Percentiles rank a stretch among this genome's conserved stretches.
phyloP scores from a whole-genome alignment of 345 rosid genomes.

The Mangifera indica region DNA sequence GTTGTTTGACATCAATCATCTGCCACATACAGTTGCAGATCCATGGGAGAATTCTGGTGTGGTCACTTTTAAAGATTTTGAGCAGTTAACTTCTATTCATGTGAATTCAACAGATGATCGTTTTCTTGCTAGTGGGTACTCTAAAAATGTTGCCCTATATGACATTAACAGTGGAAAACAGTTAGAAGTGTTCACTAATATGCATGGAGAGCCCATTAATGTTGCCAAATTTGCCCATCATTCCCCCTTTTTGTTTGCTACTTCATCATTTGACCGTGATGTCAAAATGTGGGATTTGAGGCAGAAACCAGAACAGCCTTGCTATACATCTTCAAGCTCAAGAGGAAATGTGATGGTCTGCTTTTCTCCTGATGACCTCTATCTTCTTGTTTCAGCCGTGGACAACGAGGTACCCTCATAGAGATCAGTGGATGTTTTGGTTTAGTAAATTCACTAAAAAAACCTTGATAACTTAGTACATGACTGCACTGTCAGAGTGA shows the following conservation, averaged over 20 bases:
- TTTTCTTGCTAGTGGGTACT: conserved; percentile 49
- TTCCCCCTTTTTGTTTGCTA: conserved; percentile 47
- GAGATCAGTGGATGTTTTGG: background rate
- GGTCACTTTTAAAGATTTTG: conserved; percentile 38
- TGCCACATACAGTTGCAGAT: conserved; percentile 27
- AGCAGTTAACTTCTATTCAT: conserved; percentile 47
- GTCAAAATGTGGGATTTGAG: conserved; percentile 63
- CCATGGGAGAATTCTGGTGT: conserved; percentile 13
- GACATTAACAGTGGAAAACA: conserved; percentile 38
- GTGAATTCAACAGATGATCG: conserved; percentile 48
- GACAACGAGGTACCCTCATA: conserved; percentile 47
- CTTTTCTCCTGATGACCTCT: conserved; percentile 51
- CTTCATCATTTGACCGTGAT: conserved; percentile 52
- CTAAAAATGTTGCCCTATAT: conserved; percentile 44
- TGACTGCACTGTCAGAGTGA: background rate
- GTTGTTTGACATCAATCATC: conserved; percentile 40
- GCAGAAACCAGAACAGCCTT: conserved; percentile 36
- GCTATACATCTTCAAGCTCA: conserved; percentile 50
- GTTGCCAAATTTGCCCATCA: conserved; percentile 51
- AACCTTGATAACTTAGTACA: background rate
- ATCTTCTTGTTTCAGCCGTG: conserved; percentile 50
- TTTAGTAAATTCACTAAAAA: background rate
- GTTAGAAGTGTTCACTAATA: conserved; percentile 35
- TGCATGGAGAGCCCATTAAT: conserved; percentile 53
- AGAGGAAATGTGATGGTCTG: conserved; percentile 57